Base-by-base conservation (phyloP, 2,329 filamentous ascomycete species). In the Cryphonectria japonica region DNA sequence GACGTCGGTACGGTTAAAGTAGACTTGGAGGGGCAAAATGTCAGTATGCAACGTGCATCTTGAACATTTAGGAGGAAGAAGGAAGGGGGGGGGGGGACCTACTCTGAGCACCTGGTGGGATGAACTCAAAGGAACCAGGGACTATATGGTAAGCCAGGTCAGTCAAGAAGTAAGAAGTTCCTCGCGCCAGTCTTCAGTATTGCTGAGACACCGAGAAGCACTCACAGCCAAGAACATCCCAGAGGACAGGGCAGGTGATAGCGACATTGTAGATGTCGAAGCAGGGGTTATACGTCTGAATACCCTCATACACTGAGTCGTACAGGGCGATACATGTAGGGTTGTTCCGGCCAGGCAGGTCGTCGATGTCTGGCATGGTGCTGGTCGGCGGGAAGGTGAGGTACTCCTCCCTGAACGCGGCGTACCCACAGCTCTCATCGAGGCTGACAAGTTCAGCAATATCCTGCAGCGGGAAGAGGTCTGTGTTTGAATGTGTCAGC, bases 181-280 rank as follows among this genome's bases (percentile, higher is more conserved):
- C 34, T 8, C 37, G 26, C 5, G 19, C 1, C 6, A 54, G 16
- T 34, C 14, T 3, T 7, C 32, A 6, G 2, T 13, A 32, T 41
- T 3, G 2, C 29, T 50, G 11, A 8, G 50, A 7, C n/a, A n/a
- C 7, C 9, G 8, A 46, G 29, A 37, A 37, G 46, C 22, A 66
- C 71, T 71, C 39, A 72, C 72, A 91, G 22, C 89, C 89, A 3
- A 95, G 83, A 0, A 92, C 87, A 71, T 94, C 90, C 85, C 88
- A 93, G 1, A 88, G 82, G 2, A 90, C 75, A 0, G 93, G 93
- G 78, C 93, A 96, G 22, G 89, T 91, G 5, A 88, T 89, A 2
- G 88, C 88, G 14, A 95, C 87, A 67, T 92, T 88, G 80, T 95
- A 96, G 11, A 93, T 83, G 78, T 94, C 89, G 80, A 92, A 97